phyloP scores from a whole-genome alignment of 108 stramenopile species.

The Aurantiochytrium sp. region DNA sequence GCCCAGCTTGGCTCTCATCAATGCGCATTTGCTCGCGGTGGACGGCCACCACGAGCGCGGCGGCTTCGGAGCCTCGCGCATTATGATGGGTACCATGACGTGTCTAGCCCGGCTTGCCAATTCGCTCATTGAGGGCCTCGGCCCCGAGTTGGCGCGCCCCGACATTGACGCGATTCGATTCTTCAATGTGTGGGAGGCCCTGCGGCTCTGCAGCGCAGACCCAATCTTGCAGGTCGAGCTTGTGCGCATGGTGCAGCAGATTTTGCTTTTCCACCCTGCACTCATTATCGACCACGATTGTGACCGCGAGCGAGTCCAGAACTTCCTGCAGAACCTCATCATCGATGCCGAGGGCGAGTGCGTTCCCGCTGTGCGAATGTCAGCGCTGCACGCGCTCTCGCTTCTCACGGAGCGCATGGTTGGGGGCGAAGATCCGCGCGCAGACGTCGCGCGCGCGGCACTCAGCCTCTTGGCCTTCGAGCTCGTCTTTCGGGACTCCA shows the following conservation, averaged over 20 bases:
- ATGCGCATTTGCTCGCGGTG: neutral
- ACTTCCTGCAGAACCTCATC: neutral
- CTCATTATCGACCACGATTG: neutral
- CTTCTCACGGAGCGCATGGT: neutral
- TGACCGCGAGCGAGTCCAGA: neutral
- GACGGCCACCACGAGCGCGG: slow-evolving; percentile 5
- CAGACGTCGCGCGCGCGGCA: neutral
- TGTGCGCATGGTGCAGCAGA: neutral
- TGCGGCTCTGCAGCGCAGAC: neutral
- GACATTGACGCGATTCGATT: neutral
- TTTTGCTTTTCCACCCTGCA: neutral
- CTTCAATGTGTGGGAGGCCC: neutral
- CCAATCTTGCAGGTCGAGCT: neutral
- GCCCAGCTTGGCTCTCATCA: neutral
- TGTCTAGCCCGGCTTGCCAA: neutral
- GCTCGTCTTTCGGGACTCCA: neutral
- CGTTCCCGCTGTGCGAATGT: neutral
- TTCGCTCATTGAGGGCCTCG: neutral
- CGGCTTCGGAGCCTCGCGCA: neutral
- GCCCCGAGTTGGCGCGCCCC: neutral
- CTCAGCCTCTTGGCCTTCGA: neutral
- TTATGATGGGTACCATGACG: neutral
- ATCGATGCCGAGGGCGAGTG: neutral
- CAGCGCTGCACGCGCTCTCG: neutral
- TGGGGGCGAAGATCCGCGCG: neutral